Conservation (phyloP, 129 eudicot genomes). For the Sambucus nigra region DNA sequence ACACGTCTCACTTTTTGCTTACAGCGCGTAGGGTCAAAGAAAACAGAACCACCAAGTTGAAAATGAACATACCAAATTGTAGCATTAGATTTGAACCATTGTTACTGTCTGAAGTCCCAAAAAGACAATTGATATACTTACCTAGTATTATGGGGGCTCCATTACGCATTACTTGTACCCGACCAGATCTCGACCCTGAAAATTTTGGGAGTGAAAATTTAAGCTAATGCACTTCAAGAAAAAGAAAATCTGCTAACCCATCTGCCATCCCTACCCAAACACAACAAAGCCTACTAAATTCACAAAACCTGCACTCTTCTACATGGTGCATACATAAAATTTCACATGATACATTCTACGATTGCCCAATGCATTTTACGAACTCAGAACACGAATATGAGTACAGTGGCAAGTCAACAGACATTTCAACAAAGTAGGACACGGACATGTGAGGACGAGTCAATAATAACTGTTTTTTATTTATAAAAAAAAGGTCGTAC, state of each 20-base stretch:
- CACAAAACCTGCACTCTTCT: not conserved
- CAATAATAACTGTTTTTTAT: too few relatives aligned
- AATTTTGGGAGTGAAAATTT: constrained; percentile 23
- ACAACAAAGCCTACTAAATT: not conserved
- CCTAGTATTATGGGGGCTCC: constrained; percentile 26
- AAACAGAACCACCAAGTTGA: not conserved
- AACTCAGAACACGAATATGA: not conserved
- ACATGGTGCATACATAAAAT: constrained; percentile 1
- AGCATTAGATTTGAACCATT: not conserved
- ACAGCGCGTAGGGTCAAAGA: not conserved
- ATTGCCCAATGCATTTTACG: not conserved
- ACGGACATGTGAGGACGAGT: too few relatives aligned
- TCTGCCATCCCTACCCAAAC: too few relatives aligned
- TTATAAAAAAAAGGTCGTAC: too few relatives aligned
- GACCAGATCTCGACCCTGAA: constrained; percentile 35
- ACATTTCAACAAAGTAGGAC: too few relatives aligned
- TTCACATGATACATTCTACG: constrained; percentile 6
- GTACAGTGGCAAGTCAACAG: not conserved
- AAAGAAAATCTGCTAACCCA: constrained; percentile 6
- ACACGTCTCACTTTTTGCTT: not conserved
- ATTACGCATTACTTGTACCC: constrained; percentile 3
- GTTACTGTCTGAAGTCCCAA: not conserved
- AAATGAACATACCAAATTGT: not conserved
- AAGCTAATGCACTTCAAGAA: constrained; percentile 1
- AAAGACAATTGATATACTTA: constrained; percentile 19